Percentiles rank a stretch among this genome's conserved stretches.
Conservation (phyloP, 2,329 filamentous ascomycete species). For the Sporothrix brunneoviolacea region DNA sequence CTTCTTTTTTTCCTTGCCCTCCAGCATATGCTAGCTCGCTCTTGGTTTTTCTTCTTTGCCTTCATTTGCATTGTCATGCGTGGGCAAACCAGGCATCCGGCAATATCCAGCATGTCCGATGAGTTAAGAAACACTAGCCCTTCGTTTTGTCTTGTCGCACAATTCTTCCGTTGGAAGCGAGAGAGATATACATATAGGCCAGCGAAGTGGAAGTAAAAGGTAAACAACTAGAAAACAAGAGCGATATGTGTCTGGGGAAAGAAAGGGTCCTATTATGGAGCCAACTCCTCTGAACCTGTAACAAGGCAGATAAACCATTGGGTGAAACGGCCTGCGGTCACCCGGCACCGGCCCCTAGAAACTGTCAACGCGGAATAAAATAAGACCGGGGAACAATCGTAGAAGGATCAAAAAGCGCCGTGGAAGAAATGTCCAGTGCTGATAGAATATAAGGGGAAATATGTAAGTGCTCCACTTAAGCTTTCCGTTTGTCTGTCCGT, state of each 20-base stretch:
- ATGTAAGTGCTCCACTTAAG: too few relatives aligned
- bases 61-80: slow-evolving; percentile 10
- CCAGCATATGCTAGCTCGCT: too few relatives aligned
- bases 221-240: background rate
- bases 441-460: too few relatives aligned
- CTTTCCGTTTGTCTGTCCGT: too few relatives aligned
- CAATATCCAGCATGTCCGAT: background rate
- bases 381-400: background rate
- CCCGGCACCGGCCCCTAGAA: background rate
- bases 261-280: background rate
- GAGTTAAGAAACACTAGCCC: too few relatives aligned
- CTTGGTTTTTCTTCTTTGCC: background rate
- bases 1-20: too few relatives aligned
- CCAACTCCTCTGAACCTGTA: background rate
- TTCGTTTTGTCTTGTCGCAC: too few relatives aligned
- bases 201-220: too few relatives aligned
- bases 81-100: background rate
- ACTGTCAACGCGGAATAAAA: background rate
- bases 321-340: background rate
- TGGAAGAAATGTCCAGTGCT: too few relatives aligned
- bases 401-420: background rate
- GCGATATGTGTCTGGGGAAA: background rate
- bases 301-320: background rate
- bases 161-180: too few relatives aligned
- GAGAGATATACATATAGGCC: too few relatives aligned